Evolutionary conservation across 768 basidiomycete species (phyloP).

Genomic region (Xerocomus brunneocitrinus): DNA sequence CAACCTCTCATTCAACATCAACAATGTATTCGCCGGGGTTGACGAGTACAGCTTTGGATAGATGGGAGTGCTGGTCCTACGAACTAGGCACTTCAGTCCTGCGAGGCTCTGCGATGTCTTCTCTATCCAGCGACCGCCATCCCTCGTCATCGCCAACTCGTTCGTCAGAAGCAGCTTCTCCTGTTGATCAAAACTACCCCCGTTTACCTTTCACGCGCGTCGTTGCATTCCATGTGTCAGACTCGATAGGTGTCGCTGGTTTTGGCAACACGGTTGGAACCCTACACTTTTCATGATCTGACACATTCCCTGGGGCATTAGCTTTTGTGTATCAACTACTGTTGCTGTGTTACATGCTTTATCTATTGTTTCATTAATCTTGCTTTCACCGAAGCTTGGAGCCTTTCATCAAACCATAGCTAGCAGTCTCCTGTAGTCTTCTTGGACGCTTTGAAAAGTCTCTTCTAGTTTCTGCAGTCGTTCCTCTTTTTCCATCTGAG

Average conservation of each 20-base stretch:
- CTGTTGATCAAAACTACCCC: slow-evolving; percentile 32
- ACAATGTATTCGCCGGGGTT: slow-evolving; percentile 38
- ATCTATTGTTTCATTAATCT: slow-evolving; percentile 25
- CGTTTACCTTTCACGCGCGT: slow-evolving; percentile 80
- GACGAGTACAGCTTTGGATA: slow-evolving; percentile 60
- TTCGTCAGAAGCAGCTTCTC: not conserved
- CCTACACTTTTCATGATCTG: slow-evolving; percentile 24
- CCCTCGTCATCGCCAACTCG: slow-evolving; percentile 5
- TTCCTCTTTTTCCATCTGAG: slow-evolving; percentile 83
- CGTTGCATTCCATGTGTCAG: slow-evolving; percentile 49
- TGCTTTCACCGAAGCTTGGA: not conserved
- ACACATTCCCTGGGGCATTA: not conserved
- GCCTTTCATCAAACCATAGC: slow-evolving; percentile 36
- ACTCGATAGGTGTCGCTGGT: slow-evolving; percentile 57
- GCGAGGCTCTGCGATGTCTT: slow-evolving; percentile 48
- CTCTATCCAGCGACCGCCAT: slow-evolving; percentile 33
- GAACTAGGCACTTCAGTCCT: slow-evolving; percentile 50
- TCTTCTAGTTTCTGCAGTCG: slow-evolving; percentile 86
- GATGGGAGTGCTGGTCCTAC: slow-evolving; percentile 83
- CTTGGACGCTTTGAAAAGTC: slow-evolving; percentile 81
- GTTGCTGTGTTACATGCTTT: slow-evolving; percentile 11
- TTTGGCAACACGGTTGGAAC: slow-evolving; percentile 64
- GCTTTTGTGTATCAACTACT: slow-evolving; percentile 17
- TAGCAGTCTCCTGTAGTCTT: slow-evolving; percentile 83
- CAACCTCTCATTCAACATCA: slow-evolving; percentile 9